Evolutionary conservation across 2,329 filamentous ascomycete species (phyloP), one percentile per base, ranked within the genome.

Genomic region (Aureobasidium lini): DNA sequence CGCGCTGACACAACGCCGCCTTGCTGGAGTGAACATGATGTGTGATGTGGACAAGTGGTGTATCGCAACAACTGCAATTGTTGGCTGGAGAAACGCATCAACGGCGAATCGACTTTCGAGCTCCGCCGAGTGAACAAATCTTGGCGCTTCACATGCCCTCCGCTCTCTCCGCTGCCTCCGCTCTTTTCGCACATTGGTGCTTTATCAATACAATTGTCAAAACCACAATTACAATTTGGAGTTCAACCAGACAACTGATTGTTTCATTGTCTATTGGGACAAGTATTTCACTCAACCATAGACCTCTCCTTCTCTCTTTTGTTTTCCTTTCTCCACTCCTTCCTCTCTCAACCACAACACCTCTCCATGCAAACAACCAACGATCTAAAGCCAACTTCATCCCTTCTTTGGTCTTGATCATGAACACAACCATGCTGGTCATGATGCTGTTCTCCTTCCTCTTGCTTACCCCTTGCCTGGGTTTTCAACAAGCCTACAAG

Each of bases 21-120:
- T 79, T 67, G 83, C 80, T 64, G 83, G 81, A 66, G 81, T 81
- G 69, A 90, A 79, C 85, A 90, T 90, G 65, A 66, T 75, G 69
- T 57, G 52, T 60, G 32, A 5, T 44, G 43, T 28, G 50, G 32
- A 47, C 53, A 16, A 18, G 32, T 28, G 40, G 40, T 39, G 40
- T 29, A 37, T 37, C 42, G 44, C 34, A 34, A 44, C 40, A 29
- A 34, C 3, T 34, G 28, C 39, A 44, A 56, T 18, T 9, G 16
- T 44, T 44, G 29, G 42, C 42, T 39, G 32, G 53, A 46, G 31
- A 57, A 47, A 50, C 37, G 46, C 50, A 13, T 43, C 18, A n/a
- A 39, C 28, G 49, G 37, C 49, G 49, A 52, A 40, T 11, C 23
- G 49, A 46, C 54, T 48, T 48, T 40, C 28, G 39, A 37, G 8